These are phyloP conservation scores for Ophiocytium majus DNA, from an alignment of 352 stramenopile genomes.

Conservation along the genomic window DNA sequence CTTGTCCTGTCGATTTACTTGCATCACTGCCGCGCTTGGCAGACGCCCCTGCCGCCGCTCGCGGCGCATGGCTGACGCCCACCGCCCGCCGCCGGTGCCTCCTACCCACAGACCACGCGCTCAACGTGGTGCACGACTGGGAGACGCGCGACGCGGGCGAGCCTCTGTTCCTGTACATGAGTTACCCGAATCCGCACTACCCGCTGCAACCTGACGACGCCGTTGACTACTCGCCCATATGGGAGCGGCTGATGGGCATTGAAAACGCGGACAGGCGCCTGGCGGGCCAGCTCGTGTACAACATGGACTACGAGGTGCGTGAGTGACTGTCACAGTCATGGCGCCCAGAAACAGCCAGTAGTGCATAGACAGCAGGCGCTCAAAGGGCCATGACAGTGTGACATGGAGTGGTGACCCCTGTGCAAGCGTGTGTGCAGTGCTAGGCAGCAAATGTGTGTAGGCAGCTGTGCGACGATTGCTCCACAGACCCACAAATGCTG, in stretches of 20 bases:
- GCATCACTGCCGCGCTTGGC: too few relatives aligned
- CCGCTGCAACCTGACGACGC: constrained; percentile 18
- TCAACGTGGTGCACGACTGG: not conserved
- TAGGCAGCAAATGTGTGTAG: too few relatives aligned
- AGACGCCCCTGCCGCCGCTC: not conserved
- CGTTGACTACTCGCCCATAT: constrained; percentile 14
- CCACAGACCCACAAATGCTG: too few relatives aligned
- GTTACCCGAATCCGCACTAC: constrained; percentile 30
- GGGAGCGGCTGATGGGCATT: constrained; percentile 8
- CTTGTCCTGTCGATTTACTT: too few relatives aligned
- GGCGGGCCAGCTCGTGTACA: constrained; percentile 20
- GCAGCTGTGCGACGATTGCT: not conserved
- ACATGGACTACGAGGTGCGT: not conserved
- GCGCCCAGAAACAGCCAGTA: too few relatives aligned
- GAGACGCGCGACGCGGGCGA: not conserved
- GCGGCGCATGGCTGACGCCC: too few relatives aligned
- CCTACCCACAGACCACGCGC: constrained; percentile 26
- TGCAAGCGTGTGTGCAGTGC: too few relatives aligned
- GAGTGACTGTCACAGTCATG: too few relatives aligned
- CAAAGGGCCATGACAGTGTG: not conserved
- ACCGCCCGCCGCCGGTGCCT: too few relatives aligned
- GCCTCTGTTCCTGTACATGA: constrained; percentile 29
- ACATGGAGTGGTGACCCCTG: too few relatives aligned
- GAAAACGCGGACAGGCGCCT: not conserved
- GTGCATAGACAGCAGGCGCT: too few relatives aligned